These are phyloP conservation scores for Fusarium protoensiforme DNA, from an alignment of 2,329 filamentous ascomycete species.

Conservation along the genomic window DNA sequence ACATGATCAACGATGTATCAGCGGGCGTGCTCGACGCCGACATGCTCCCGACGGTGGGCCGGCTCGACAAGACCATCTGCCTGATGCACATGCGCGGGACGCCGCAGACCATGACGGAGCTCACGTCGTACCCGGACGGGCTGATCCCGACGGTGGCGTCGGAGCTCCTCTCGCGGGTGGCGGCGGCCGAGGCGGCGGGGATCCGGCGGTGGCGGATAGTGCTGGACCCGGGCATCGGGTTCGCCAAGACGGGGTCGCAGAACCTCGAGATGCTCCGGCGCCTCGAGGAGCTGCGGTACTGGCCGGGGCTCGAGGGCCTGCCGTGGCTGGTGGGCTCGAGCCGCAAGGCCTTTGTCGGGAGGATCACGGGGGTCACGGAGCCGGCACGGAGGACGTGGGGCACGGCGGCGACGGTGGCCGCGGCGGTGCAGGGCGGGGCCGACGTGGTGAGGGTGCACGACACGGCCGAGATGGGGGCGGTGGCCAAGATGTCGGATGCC, in stretches of 20 bases:
- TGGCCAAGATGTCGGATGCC: slow-evolving; percentile 90
- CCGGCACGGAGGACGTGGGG: slow-evolving; percentile 81
- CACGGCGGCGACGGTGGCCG: slow-evolving; percentile 88
- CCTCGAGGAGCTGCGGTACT: slow-evolving; percentile 71
- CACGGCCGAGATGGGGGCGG: slow-evolving; percentile 84
- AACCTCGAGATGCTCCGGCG: slow-evolving; percentile 83
- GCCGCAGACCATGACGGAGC: slow-evolving; percentile 80
- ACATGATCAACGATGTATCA: slow-evolving; percentile 96
- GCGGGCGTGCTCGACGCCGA: slow-evolving; percentile 80
- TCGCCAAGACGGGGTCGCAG: slow-evolving; percentile 85
- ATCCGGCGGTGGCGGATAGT: slow-evolving; percentile 94
- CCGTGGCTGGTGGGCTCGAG: slow-evolving; percentile 93
- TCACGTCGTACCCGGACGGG: slow-evolving; percentile 76
- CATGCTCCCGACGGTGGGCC: slow-evolving; percentile 86
- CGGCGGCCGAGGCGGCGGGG: slow-evolving; percentile 81
- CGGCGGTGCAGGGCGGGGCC: slow-evolving; percentile 86
- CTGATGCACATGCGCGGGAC: slow-evolving; percentile 96
- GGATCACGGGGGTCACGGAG: slow-evolving; percentile 78
- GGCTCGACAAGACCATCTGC: slow-evolving; percentile 79
- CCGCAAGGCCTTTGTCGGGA: slow-evolving; percentile 89
- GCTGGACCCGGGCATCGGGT: slow-evolving; percentile 92
- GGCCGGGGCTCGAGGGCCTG: slow-evolving; percentile 73
- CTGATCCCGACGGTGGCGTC: slow-evolving; percentile 71
- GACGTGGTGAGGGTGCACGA: slow-evolving; percentile 96
- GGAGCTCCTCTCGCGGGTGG: slow-evolving; percentile 78